A percentile compares a stretch with the other conserved stretches of the same genome.
Conservation (phyloP, 345 rosid genomes). For the Salix dunnii region DNA sequence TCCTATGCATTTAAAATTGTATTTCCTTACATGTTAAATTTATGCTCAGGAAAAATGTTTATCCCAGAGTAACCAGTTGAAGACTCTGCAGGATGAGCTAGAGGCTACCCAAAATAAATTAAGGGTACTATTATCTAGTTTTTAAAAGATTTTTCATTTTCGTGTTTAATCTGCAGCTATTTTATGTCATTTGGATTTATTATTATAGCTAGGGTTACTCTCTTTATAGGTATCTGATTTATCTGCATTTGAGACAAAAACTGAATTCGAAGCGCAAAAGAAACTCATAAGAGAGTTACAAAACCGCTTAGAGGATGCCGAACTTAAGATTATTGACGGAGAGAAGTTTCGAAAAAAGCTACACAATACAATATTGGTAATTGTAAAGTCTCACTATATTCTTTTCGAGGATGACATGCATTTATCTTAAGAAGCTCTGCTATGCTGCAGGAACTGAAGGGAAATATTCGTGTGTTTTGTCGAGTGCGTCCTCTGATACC, state of each 20-base stretch:
- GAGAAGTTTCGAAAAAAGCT: slow-evolving; percentile 87
- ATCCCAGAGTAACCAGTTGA: slow-evolving; percentile 63
- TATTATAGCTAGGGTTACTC: slow-evolving; percentile 7
- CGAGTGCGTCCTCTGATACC: slow-evolving; percentile 87
- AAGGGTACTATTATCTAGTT: slow-evolving; percentile 40
- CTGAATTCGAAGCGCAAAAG: slow-evolving; percentile 72
- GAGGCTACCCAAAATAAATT: slow-evolving; percentile 60
- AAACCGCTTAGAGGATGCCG: slow-evolving; percentile 71
- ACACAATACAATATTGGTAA: slow-evolving; percentile 94
- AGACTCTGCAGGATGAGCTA: slow-evolving; percentile 60
- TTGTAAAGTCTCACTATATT: not conserved
- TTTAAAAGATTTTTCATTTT: not conserved
- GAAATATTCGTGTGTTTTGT: slow-evolving; percentile 97
- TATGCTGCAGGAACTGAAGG: slow-evolving; percentile 77
- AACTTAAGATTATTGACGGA: slow-evolving; percentile 82
- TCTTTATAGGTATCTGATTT: slow-evolving; percentile 60
- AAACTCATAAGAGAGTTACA: slow-evolving; percentile 62
- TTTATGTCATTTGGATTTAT: slow-evolving; percentile 6
- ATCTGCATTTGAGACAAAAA: slow-evolving; percentile 66
- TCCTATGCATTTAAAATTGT: not conserved
- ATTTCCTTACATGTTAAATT: slow-evolving; percentile 15
- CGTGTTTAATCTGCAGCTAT: not conserved
- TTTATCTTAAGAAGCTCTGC: slow-evolving; percentile 17
- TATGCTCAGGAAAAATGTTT: slow-evolving; percentile 57
- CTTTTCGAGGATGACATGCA: not conserved